These are phyloP conservation scores for Ophiosphaerella korrae DNA, from an alignment of 2,329 filamentous ascomycete genomes.

Conservation along the genomic window DNA sequence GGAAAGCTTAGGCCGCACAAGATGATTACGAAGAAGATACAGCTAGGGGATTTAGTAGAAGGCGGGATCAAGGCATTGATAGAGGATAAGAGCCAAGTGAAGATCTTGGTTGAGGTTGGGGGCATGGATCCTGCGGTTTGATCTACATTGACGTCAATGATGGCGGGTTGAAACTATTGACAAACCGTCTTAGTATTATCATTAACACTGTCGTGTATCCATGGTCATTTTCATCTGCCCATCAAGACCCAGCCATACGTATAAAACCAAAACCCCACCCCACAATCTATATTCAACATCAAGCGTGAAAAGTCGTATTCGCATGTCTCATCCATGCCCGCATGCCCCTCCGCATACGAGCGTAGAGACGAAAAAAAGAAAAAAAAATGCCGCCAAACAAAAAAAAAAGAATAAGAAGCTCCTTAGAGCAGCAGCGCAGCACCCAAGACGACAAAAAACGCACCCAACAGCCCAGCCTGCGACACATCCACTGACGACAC, in stretches of 20 bases:
- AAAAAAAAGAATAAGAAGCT: too few species aligned
- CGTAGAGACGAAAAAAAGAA: too few species aligned
- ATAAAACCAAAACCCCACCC: too few species aligned
- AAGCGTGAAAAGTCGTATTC: not conserved
- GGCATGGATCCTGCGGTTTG: slow-evolving; percentile 20
- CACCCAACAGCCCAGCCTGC: not conserved
- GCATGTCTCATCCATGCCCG: not conserved
- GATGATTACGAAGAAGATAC: slow-evolving; percentile 67
- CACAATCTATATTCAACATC: not conserved
- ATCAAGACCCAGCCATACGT: too few species aligned
- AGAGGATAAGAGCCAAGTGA: slow-evolving; percentile 65
- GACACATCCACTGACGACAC: not conserved
- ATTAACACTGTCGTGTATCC: not conserved
- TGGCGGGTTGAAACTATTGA: not conserved
- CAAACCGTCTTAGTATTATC: not conserved
- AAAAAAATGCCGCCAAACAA: too few species aligned
- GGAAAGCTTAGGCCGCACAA: slow-evolving; percentile 57
- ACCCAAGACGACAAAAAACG: slow-evolving; percentile 2
- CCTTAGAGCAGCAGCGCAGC: slow-evolving; percentile 4
- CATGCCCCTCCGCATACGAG: too few species aligned
- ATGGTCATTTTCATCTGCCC: too few species aligned
- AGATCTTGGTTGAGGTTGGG: slow-evolving; percentile 61
- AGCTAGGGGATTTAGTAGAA: slow-evolving; percentile 61
- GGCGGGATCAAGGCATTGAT: slow-evolving; percentile 63
- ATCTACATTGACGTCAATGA: not conserved